phyloP scores from a whole-genome alignment of 176 grass and related monocot genomes.

The Stipa capillata region DNA sequence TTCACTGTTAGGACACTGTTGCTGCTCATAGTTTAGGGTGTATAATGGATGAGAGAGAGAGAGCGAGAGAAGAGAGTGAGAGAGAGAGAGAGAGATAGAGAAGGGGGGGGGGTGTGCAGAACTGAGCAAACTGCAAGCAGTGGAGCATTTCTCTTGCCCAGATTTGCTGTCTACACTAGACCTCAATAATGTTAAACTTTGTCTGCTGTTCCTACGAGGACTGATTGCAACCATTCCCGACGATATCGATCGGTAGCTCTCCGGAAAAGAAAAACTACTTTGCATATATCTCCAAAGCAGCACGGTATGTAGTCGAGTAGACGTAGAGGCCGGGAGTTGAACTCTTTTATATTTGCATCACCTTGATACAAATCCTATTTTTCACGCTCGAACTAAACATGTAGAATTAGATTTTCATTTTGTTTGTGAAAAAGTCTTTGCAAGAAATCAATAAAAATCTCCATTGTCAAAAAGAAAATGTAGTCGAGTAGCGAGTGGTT shows the following conservation, averaged over 20 bases:
- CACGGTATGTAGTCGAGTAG: no score
- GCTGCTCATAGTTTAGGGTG: not conserved
- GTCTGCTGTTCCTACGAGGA: constrained; percentile 3
- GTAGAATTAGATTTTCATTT: no score
- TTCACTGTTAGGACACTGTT: not conserved
- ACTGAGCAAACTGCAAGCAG: not conserved
- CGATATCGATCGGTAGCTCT: no score
- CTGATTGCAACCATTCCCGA: not conserved
- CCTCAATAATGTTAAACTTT: constrained; percentile 13
- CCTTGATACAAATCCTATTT: no score
- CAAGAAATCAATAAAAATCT: no score
- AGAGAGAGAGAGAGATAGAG: not conserved
- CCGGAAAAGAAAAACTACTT: no score
- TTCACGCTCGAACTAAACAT: no score
- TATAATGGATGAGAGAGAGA: constrained; percentile 17
- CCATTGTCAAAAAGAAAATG: no score
- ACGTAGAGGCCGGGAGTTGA: no score
- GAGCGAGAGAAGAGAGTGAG: not conserved
- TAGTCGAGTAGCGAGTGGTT: not conserved
- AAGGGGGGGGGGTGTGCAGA: not conserved
- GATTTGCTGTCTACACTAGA: not conserved
- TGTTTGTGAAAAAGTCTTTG: no score
- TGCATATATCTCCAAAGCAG: no score
- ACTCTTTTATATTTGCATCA: no score
- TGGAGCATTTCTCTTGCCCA: not conserved